Evolutionary conservation across 2,329 filamentous ascomycete genomes (phyloP).

Genomic region (Botryotinia narcissicola): DNA sequence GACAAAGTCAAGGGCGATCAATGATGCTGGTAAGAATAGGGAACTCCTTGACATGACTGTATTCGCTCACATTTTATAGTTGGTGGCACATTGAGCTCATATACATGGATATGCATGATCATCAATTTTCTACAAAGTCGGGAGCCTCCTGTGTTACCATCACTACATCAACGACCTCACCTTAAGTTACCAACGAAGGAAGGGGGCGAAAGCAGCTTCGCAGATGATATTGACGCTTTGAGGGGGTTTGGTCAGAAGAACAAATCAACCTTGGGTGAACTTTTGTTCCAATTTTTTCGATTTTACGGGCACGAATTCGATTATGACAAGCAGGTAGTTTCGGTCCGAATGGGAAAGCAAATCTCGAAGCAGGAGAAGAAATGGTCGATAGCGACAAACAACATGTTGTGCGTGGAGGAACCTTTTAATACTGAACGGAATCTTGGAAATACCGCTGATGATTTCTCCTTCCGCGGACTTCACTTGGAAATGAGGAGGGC

Average conservation of each 20-base stretch:
- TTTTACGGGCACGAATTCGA: constrained; percentile 93
- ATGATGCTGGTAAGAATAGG: constrained; percentile 82
- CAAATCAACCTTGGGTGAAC: constrained; percentile 74
- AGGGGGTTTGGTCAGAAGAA: constrained; percentile 74
- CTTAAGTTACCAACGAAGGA: constrained; percentile 60
- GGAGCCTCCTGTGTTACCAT: constrained; percentile 78
- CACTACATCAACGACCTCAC: constrained; percentile 72
- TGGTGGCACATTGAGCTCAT: constrained; percentile 92
- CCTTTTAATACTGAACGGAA: constrained; percentile 90
- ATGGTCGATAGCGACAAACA: constrained; percentile 78
- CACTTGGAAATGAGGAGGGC: constrained; percentile 87
- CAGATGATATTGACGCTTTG: constrained; percentile 77
- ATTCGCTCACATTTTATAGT: constrained; percentile 50
- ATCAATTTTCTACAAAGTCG: constrained; percentile 92
- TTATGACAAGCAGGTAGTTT: constrained; percentile 80
- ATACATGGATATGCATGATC: constrained; percentile 99
- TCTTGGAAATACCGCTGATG: constrained; percentile 92
- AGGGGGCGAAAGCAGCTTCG: constrained; percentile 73
- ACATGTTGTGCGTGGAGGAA: constrained; percentile 90
- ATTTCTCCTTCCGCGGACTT: constrained; percentile 87
- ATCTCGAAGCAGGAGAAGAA: constrained; percentile 82
- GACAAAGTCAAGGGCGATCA: constrained; percentile 88
- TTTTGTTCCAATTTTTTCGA: constrained; percentile 95
- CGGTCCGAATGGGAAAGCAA: constrained; percentile 76
- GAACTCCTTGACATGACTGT: constrained; percentile 25